A percentile compares a stretch with the other conserved stretches of the same genome.
Conservation (phyloP, 139 green algal species). For the Chlamydomonas schloesseri region DNA sequence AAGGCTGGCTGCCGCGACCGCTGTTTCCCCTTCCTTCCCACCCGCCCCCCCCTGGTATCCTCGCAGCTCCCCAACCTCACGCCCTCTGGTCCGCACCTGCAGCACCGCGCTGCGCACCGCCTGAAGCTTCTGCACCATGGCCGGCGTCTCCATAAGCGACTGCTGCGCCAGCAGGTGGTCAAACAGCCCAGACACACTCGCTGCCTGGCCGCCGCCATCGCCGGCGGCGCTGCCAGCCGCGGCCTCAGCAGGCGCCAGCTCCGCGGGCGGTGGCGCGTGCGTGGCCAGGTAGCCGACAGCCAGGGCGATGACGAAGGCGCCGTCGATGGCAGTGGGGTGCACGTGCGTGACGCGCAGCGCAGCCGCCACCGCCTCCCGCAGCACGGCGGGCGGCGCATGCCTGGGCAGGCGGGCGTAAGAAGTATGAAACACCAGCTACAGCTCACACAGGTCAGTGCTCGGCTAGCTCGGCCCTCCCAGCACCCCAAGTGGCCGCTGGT, state of each 20-base stretch:
- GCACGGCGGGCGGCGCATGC: not conserved
- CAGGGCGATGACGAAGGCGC: conserved; percentile 40
- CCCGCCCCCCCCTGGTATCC: no score
- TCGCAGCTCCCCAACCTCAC: no score
- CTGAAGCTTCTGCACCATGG: conserved; percentile 41
- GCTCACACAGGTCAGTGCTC: no score
- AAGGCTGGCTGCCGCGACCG: no score
- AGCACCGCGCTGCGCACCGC: conserved; percentile 1
- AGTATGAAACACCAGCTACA: no score
- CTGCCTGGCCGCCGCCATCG: not conserved
- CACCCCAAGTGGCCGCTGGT: no score
- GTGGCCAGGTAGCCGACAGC: conserved; percentile 8
- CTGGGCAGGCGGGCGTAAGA: not conserved
- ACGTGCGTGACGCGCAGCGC: conserved; percentile 60
- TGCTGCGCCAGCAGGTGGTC: conserved; percentile 1
- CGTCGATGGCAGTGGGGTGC: conserved; percentile 55
- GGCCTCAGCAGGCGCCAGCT: not conserved
- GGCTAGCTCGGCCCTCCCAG: no score
- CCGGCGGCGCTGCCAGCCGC: not conserved
- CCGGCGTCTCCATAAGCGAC: not conserved
- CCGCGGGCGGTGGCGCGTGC: no score
- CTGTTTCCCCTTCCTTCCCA: no score
- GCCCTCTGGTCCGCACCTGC: no score
- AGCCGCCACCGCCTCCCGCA: conserved; percentile 40
- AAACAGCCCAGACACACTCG: not conserved